Evolutionary conservation across 805 yeast species (phyloP).

Genomic region (Kurtzmaniella cleridarum): DNA sequence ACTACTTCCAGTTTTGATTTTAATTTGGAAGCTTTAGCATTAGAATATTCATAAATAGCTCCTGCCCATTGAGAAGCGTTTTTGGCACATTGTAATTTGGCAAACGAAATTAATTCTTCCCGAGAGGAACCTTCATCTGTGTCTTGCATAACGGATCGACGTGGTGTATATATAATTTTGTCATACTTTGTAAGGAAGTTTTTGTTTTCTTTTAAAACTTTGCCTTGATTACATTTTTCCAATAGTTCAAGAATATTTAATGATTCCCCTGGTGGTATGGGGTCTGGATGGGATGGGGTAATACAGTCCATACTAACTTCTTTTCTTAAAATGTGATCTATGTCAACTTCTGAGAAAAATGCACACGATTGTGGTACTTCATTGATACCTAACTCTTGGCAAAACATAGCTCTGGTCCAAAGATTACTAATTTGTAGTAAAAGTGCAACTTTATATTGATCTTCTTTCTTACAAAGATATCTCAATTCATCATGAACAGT

Average conservation of each 20-base stretch:
- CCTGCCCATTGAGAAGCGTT: slow-evolving; percentile 21
- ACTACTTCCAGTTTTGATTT: not conserved
- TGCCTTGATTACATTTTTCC: slow-evolving; percentile 21
- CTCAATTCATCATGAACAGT: slow-evolving; percentile 96
- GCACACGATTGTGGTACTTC: slow-evolving; percentile 95
- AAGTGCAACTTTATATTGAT: slow-evolving; percentile 71
- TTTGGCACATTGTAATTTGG: slow-evolving; percentile 23
- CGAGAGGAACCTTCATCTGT: slow-evolving; percentile 18
- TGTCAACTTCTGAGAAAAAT: slow-evolving; percentile 88
- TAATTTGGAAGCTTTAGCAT: slow-evolving; percentile 4
- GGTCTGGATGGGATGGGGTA: slow-evolving; percentile 75
- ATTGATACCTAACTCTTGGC: slow-evolving; percentile 83
- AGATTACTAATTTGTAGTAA: slow-evolving; percentile 83
- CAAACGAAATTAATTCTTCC: slow-evolving; percentile 14
- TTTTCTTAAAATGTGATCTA: slow-evolving; percentile 82
- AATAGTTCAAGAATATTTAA: slow-evolving; percentile 54
- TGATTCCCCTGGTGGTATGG: slow-evolving; percentile 78
- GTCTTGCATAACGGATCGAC: slow-evolving; percentile 24
- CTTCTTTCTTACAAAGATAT: slow-evolving; percentile 67
- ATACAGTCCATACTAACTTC: slow-evolving; percentile 90
- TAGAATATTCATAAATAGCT: slow-evolving; percentile 12
- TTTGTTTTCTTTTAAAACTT: slow-evolving; percentile 8
- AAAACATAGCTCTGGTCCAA: slow-evolving; percentile 96
- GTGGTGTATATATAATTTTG: slow-evolving; percentile 8
- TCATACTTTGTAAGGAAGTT: slow-evolving; percentile 5